Conservation (phyloP, 192 early-diverging fungal species). For the Rhizophagus clarus region DNA sequence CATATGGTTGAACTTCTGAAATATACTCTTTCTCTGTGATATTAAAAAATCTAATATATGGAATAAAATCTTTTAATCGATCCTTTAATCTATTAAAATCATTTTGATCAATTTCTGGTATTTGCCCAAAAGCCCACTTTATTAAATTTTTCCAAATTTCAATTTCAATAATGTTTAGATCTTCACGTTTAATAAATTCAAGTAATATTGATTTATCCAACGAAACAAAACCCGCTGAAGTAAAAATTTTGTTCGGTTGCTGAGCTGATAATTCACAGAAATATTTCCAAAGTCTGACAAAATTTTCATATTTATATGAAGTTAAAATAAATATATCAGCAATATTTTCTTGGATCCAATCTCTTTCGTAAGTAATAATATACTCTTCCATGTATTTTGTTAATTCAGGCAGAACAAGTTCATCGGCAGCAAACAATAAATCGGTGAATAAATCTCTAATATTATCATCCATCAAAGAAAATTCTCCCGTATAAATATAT, state of each 20-base stretch:
- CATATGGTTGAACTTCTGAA: neutral
- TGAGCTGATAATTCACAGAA: neutral
- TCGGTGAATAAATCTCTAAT: neutral
- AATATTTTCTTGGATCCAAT: neutral
- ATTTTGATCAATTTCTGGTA: neutral
- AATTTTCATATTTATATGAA: neutral
- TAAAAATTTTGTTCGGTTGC: neutral
- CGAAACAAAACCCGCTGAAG: neutral
- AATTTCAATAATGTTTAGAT: neutral
- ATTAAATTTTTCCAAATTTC: conserved; percentile 13
- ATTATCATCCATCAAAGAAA: neutral
- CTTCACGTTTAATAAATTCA: neutral
- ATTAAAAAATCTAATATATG: conserved; percentile 7
- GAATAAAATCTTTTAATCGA: neutral
- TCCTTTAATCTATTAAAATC: neutral
- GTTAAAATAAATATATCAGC: neutral
- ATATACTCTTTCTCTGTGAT: neutral
- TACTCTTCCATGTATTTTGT: neutral
- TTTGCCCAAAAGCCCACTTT: neutral
- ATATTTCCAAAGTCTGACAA: neutral
- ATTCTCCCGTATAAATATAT: conserved; percentile 9
- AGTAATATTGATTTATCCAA: neutral
- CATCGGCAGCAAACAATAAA: neutral
- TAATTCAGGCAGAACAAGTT: neutral
- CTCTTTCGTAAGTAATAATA: neutral